A percentile compares a stretch with the other conserved stretches of the same genome.
phyloP scores from a whole-genome alignment of 176 grass and related monocot genomes.

The Rhynchospora breviuscula region DNA sequence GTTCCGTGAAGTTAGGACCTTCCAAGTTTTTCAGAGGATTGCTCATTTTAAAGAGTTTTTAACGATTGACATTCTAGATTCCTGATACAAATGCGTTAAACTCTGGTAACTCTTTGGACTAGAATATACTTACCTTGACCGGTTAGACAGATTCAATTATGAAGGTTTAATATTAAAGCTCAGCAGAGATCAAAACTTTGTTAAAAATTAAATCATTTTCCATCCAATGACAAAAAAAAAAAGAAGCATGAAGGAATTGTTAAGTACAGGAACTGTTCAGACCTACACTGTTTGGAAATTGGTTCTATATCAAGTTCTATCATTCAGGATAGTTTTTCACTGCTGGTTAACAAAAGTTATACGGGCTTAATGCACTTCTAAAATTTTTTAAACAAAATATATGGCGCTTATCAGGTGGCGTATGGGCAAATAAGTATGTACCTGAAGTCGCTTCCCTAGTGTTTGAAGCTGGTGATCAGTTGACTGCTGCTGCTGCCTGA shows the following conservation, averaged over 20 bases:
- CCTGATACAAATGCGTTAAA: background rate
- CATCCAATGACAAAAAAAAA: background rate
- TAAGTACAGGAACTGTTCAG: background rate
- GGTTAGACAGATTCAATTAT: background rate
- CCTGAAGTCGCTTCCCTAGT: constrained; percentile 66
- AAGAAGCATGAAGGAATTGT: background rate
- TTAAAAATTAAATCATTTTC: background rate
- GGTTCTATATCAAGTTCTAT: background rate
- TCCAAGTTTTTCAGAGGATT: background rate
- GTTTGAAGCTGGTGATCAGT: constrained; percentile 85
- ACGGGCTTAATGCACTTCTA: background rate
- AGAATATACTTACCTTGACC: background rate
- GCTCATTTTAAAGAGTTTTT: background rate
- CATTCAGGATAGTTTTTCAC: background rate
- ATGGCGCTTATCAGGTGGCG: background rate
- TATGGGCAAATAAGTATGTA: background rate
- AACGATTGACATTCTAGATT: background rate
- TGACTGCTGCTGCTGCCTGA: constrained; percentile 81
- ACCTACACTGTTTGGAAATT: background rate
- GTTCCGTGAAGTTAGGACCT: background rate
- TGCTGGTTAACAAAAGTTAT: background rate
- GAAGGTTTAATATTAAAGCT: background rate
- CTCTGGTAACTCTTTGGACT: background rate
- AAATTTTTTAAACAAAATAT: background rate
- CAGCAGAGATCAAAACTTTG: background rate